Conservation (phyloP, 495 filamentous ascomycete species). For the Podospora conica region DNA sequence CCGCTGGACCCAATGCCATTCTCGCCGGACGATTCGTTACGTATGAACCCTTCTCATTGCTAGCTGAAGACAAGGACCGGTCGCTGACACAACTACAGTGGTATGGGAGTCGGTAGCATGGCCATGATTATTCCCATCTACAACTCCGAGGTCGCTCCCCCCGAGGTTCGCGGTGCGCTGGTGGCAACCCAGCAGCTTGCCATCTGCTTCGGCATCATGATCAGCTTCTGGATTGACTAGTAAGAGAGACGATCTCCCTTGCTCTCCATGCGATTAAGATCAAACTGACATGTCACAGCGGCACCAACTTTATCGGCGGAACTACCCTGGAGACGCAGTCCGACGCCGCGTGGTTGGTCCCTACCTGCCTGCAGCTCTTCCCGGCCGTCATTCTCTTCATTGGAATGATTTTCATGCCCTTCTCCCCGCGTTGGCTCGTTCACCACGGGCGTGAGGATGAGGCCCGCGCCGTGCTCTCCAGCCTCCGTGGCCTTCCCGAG, state of each 20-base stretch:
- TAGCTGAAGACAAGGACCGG: too few species aligned
- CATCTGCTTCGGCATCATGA: constrained; percentile 76
- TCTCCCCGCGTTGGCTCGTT: constrained; percentile 73
- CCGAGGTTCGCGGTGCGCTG: constrained; percentile 59
- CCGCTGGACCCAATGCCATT: constrained; percentile 51
- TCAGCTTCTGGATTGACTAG: constrained; percentile 82
- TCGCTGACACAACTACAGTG: constrained; percentile 23
- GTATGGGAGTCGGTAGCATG: constrained; percentile 66
- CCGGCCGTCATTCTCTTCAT: constrained; percentile 55
- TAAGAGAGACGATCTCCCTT: constrained; percentile 5
- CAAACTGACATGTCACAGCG: constrained; percentile 25
- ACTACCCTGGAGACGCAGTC: constrained; percentile 52
- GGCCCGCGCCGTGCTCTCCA: constrained; percentile 59
- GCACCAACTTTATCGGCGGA: constrained; percentile 73
- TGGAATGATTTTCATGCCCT: constrained; percentile 78
- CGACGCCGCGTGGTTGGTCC: constrained; percentile 64
- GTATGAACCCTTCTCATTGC: constrained; percentile 14
- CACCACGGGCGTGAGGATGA: constrained; percentile 69
- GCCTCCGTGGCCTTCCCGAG: constrained; percentile 52
- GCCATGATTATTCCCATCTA: constrained; percentile 64
- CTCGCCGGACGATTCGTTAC: constrained; percentile 72
- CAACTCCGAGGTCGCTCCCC: constrained; percentile 61
- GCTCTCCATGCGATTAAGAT: background rate
- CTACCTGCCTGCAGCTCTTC: constrained; percentile 56
- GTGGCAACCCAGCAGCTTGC: constrained; percentile 76